Percentiles rank a stretch among this genome's conserved stretches.
These are phyloP conservation scores for Xylariomycetidae sp. DNA, from an alignment of 2,329 filamentous ascomycete genomes.

Conservation along the genomic window DNA sequence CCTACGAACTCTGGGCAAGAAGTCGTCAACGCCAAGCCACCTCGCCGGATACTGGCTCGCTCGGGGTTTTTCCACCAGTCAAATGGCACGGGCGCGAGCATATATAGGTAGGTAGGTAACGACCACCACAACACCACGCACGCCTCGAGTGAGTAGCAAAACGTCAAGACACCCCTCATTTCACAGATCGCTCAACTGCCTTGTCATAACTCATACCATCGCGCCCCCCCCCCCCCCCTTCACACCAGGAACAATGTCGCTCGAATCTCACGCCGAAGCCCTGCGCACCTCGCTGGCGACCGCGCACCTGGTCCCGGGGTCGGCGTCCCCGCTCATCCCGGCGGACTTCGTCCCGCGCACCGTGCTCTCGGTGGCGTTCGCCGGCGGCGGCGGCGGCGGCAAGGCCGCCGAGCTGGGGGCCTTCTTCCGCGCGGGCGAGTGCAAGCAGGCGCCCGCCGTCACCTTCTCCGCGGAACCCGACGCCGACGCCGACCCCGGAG, in stretches of 20 bases:
- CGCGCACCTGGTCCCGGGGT: constrained; percentile 34
- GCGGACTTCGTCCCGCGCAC: constrained; percentile 35
- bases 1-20: too few relatives aligned
- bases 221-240: not conserved
- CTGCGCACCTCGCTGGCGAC: constrained; percentile 28
- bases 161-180: too few relatives aligned
- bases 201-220: constrained; percentile 1
- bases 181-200: not conserved
- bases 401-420: constrained; percentile 31
- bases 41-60: too few relatives aligned
- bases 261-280: constrained; percentile 14
- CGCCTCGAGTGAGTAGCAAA: too few relatives aligned
- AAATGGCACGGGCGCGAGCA: too few relatives aligned
- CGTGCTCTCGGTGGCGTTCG: too few relatives aligned
- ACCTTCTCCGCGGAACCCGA: constrained; percentile 28
- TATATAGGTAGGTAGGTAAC: too few relatives aligned
- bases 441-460: constrained; percentile 30
- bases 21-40: too few relatives aligned
- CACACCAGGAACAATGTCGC: constrained; percentile 12
- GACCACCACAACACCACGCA: too few relatives aligned
- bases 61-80: too few relatives aligned
- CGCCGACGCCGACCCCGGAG: too few relatives aligned
- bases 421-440: constrained; percentile 34
- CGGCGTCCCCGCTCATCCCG: constrained; percentile 34
- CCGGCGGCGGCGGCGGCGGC: constrained; percentile 29